phyloP scores from a whole-genome alignment of 768 basidiomycete species.

The Hemileccinum impolitum region DNA sequence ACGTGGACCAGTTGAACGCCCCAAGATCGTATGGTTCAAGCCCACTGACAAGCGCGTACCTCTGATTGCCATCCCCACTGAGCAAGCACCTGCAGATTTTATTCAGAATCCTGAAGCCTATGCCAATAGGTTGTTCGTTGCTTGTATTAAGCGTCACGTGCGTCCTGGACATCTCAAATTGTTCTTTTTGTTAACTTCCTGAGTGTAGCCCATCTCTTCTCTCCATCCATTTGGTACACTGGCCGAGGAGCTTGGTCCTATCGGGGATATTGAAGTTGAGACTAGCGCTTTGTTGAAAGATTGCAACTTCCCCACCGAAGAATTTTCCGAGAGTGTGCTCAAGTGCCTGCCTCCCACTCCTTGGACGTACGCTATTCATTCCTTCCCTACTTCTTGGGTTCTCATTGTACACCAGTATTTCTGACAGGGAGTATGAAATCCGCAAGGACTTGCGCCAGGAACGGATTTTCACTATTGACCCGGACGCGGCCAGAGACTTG shows the following conservation, averaged over 20 bases:
- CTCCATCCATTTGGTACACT: constrained; percentile 98
- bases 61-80: constrained; percentile 96
- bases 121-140: constrained; percentile 88
- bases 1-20: constrained; percentile 77
- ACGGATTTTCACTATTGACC: constrained; percentile 92
- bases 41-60: constrained; percentile 99
- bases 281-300: constrained; percentile 97
- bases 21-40: constrained; percentile 99
- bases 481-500: constrained; percentile 82
- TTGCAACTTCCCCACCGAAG: constrained; percentile 98
- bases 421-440: constrained; percentile 82
- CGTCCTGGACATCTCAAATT: constrained; percentile 30
- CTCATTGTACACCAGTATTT: constrained; percentile 51
- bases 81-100: constrained; percentile 96
- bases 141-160: constrained; percentile 97
- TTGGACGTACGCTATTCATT: constrained; percentile 64
- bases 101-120: constrained; percentile 92
- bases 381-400: not conserved
- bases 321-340: constrained; percentile 90
- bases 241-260: constrained; percentile 96
- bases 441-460: constrained; percentile 86
- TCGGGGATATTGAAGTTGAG: constrained; percentile 98
- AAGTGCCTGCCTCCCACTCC: constrained; percentile 96
- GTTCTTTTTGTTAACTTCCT: constrained; percentile 16
- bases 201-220: constrained; percentile 79